Evolutionary conservation across 805 yeast genomes (phyloP), one percentile per base, ranked within the genome.

Genomic region (Vanderwaltozyma tropicalis): DNA sequence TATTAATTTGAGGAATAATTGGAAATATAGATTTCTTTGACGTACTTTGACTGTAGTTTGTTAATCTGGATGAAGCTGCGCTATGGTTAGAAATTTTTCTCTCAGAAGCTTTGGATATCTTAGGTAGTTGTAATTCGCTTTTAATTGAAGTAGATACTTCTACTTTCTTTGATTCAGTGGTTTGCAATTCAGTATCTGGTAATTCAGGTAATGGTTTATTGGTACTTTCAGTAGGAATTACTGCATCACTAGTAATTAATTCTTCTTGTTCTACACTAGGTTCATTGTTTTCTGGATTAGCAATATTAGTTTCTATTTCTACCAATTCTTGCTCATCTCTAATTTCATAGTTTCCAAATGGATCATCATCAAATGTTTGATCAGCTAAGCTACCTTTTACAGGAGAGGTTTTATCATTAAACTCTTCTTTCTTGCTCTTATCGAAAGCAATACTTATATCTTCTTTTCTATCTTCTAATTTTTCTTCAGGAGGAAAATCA

Each of bases 351-450:
- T 53, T 59, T 14, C 57, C 60, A 38, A 49, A 58, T 8, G 55
- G 41, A 29, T 58, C 63, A 30, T 49, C 52, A 27, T 55, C 48
- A 37, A 56, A 58, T 2, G 55, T 37, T 34, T 45, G 44, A 29
- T 36, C 28, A 4, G 24, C 29, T 6, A 26, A 4, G 3, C 18
- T 27, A 3, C 19, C 25, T 17, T 6, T 15, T 7, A 8, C n/a
- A 8, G 28, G 7, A 26, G 28, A 7, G n/a, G n/a, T n/a, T n/a
- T n/a, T n/a, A n/a, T n/a, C n/a, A n/a, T n/a, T n/a, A n/a, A n/a
- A n/a, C n/a, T n/a, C n/a, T n/a, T n/a, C n/a, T n/a, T n/a, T n/a
- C n/a, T n/a, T n/a, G n/a, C n/a, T n/a, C n/a, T n/a, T n/a, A n/a
- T n/a, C n/a, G n/a, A n/a, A n/a, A 8, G 5, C 28, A 26, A 26